Evolutionary conservation across 139 green algal species (phyloP).

Genomic region (Axilococcus clingmanii): DNA sequence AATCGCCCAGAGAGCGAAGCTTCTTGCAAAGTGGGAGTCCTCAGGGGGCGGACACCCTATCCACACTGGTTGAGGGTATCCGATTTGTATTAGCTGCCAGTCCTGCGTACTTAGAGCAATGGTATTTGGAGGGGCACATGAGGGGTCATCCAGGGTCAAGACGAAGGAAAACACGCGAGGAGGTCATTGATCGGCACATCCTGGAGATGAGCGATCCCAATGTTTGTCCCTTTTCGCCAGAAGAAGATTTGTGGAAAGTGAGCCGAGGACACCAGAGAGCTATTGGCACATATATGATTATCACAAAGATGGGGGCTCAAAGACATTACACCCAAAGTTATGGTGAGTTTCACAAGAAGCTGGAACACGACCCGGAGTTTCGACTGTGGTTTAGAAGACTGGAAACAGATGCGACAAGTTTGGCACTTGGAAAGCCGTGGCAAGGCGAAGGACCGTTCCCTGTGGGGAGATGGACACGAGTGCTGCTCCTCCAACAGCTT

Average conservation of each 20-base stretch:
- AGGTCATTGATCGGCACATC: slow-evolving; percentile 6
- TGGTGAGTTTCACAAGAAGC: slow-evolving; percentile 26
- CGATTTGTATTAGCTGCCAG: slow-evolving; percentile 46
- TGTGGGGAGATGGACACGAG: slow-evolving; percentile 35
- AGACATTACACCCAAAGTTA: slow-evolving; percentile 56
- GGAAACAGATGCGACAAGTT: slow-evolving; percentile 15
- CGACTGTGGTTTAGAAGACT: slow-evolving; percentile 23
- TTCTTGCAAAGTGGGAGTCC: slow-evolving; percentile 39
- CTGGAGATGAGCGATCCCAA: not conserved
- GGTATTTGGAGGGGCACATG: slow-evolving; percentile 10
- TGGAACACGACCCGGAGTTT: slow-evolving; percentile 33
- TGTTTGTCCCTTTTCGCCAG: not conserved
- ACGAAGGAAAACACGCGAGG: slow-evolving; percentile 7
- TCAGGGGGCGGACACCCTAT: slow-evolving; percentile 36
- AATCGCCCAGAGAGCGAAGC: slow-evolving; percentile 46
- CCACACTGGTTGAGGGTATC: slow-evolving; percentile 52
- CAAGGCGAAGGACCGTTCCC: slow-evolving; percentile 20
- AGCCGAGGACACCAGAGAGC: slow-evolving; percentile 42
- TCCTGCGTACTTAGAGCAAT: slow-evolving; percentile 31
- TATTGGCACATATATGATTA: slow-evolving; percentile 54
- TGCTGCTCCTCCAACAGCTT: slow-evolving; percentile 59
- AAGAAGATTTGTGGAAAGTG: slow-evolving; percentile 22
- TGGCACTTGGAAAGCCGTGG: slow-evolving; percentile 28
- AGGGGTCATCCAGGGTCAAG: slow-evolving; percentile 13
- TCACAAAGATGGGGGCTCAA: slow-evolving; percentile 34